phyloP scores from a whole-genome alignment of 1,139 yeast genomes.

The Geotrichum restrictum region DNA sequence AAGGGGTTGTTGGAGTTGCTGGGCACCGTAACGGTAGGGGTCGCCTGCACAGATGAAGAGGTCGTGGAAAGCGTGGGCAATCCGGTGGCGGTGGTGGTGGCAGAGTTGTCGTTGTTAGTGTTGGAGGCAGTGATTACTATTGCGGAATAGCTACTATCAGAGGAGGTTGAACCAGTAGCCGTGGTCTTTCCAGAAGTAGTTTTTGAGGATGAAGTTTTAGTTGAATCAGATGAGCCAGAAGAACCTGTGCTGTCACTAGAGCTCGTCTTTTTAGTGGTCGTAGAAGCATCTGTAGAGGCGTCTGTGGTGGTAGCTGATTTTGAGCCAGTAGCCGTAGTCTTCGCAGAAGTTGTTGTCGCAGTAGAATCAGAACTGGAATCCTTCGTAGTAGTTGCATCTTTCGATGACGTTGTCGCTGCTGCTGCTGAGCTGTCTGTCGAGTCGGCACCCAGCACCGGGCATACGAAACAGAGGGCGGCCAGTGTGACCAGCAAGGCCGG shows the following conservation, averaged over 20 bases:
- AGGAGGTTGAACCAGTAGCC: too few species aligned
- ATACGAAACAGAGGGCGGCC: background rate
- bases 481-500: background rate
- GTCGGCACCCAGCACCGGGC: background rate
- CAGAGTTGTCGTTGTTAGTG: constrained; percentile 1
- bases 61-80: constrained; percentile 18
- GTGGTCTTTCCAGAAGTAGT: background rate
- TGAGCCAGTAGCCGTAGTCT: too few species aligned
- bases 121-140: constrained; percentile 14
- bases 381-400: background rate
- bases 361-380: background rate
- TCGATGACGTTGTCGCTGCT: background rate
- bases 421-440: constrained; percentile 1
- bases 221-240: constrained; percentile 1
- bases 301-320: background rate
- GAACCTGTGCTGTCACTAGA: background rate
- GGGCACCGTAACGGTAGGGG: constrained; percentile 66
- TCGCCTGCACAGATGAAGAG: constrained; percentile 33
- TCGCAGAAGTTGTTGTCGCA: background rate
- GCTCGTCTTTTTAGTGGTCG: background rate
- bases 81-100: background rate
- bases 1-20: constrained; percentile 57
- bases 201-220: background rate
- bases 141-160: constrained; percentile 7
- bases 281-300: constrained; percentile 1